These are phyloP conservation scores for Corniculantispora saksenae DNA, from an alignment of 2,329 filamentous ascomycete species.

Conservation along the genomic window DNA sequence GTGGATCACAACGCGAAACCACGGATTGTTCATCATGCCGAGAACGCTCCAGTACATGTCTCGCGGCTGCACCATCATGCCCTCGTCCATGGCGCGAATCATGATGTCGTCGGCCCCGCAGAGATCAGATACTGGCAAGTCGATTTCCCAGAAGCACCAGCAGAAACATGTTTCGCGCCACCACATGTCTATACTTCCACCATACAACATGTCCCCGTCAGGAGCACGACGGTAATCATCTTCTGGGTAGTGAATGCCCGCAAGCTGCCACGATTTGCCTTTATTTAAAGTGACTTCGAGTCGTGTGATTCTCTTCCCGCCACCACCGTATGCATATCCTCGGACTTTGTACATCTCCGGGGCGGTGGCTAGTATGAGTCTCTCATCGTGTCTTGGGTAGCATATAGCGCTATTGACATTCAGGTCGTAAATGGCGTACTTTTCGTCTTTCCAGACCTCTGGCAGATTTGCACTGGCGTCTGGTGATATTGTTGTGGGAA, in stretches of 20 bases:
- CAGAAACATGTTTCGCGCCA: constrained; percentile 83
- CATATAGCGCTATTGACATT: constrained; percentile 83
- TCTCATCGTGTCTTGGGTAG: constrained; percentile 78
- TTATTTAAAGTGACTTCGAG: constrained; percentile 83
- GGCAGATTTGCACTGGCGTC: constrained; percentile 74
- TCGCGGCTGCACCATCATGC: constrained; percentile 80
- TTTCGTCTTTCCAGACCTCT: constrained; percentile 82
- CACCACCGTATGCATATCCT: constrained; percentile 88
- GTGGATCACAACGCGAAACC: constrained; percentile 80
- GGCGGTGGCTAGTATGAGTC: constrained; percentile 51
- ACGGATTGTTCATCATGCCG: constrained; percentile 98
- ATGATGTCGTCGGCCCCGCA: constrained; percentile 69
- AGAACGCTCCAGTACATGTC: constrained; percentile 97
- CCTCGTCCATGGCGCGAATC: constrained; percentile 86
- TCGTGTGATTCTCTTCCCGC: constrained; percentile 78
- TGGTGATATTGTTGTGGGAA: constrained; percentile 83
- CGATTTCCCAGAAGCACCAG: constrained; percentile 89
- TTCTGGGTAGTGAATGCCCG: constrained; percentile 79
- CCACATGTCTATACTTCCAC: constrained; percentile 75
- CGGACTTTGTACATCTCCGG: constrained; percentile 60
- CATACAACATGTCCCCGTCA: constrained; percentile 66
- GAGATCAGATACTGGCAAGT: constrained; percentile 64
- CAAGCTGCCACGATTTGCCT: constrained; percentile 76
- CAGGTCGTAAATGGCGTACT: constrained; percentile 90
- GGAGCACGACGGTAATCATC: constrained; percentile 72